Evolutionary conservation across 495 filamentous ascomycete species (phyloP), one percentile per base, ranked within the genome.

Genomic region (Aspergillus ostianus): DNA sequence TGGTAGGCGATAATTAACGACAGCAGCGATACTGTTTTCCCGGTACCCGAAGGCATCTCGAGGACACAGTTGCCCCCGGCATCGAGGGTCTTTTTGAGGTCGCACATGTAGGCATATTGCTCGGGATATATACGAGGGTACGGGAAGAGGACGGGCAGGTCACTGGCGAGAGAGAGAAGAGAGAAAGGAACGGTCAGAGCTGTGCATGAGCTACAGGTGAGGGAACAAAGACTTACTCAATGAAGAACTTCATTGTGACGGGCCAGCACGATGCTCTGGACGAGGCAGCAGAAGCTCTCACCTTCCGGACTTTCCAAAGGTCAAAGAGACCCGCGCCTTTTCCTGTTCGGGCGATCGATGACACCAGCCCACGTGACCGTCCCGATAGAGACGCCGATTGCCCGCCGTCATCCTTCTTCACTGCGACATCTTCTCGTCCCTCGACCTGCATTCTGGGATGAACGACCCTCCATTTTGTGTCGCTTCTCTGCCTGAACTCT

Each of bases 1-100:
- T 98, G 95, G 67, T 98, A 98, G 52, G 94, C 92, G 51, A 99
- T 86, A 63, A 99, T 99, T 63, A 99, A 81, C 0, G 94, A 97
- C 23, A 99, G 81, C 0, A 99, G 81, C 2, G 94, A 96, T 20
- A 99, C 90, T 0, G 94, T 99, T 79, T 99, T 99, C 52, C 94
- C 94, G 27, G 94, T 99, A n/a, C 94, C 94, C 56, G 94, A 99
- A 79, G 94, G 94, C 94, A 99, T 99, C 77, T 99, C 94, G 68
- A 99, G 78, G n/a, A 99, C 93, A 75, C 92, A 95, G 77, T 98
- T 91, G 60, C 95, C 95, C 58, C 89, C 89, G 27, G 87, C 90
- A 82, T 98, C 94, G 69, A 99, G 88, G 27, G 93, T 97, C 72
- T 85, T 89, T 73, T 99, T 99, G 73, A 99, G 84, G 79, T 97